Evolutionary conservation across 2,329 filamentous ascomycete species (phyloP).

Genomic region (Sporothrix brunneoviolacea): DNA sequence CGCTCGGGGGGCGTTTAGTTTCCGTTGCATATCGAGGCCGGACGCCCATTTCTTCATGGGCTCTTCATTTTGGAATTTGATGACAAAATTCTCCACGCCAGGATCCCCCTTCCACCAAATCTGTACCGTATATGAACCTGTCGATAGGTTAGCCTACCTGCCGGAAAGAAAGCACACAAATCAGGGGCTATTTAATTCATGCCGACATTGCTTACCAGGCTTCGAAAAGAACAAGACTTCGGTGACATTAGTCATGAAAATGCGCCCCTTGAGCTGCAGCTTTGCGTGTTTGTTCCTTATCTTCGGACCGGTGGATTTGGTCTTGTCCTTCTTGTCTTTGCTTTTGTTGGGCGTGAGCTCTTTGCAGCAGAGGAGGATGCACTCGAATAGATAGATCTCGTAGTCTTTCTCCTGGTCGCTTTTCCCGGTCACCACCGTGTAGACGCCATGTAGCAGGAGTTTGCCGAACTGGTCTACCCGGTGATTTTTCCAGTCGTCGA

Average conservation of each 20-base stretch:
- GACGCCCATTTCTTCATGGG: slow-evolving; percentile 87
- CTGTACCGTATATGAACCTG: slow-evolving; percentile 88
- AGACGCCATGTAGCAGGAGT: slow-evolving; percentile 79
- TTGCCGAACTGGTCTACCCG: slow-evolving; percentile 87
- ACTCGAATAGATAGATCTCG: slow-evolving; percentile 95
- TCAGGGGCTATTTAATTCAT: too few species aligned
- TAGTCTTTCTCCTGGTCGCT: slow-evolving; percentile 96
- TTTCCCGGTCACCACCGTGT: slow-evolving; percentile 83
- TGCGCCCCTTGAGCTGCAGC: slow-evolving; percentile 89
- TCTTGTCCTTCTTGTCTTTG: slow-evolving; percentile 69
- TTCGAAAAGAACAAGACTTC: slow-evolving; percentile 84
- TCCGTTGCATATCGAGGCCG: slow-evolving; percentile 70
- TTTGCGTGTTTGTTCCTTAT: slow-evolving; percentile 63
- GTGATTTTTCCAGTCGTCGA: slow-evolving; percentile 97
- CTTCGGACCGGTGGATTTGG: slow-evolving; percentile 50
- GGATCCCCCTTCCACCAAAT: slow-evolving; percentile 99
- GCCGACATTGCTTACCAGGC: slow-evolving; percentile 80
- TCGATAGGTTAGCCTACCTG: not conserved
- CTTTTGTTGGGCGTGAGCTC: slow-evolving; percentile 79
- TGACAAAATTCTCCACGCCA: slow-evolving; percentile 91
- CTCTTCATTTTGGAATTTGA: slow-evolving; percentile 88
- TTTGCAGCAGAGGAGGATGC: slow-evolving; percentile 94
- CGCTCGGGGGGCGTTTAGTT: slow-evolving; percentile 48
- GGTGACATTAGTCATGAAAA: slow-evolving; percentile 98
- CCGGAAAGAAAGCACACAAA: too few species aligned